Base-by-base conservation (phyloP, 176 grass and related monocot genomes). In the Olyra latifolia region DNA sequence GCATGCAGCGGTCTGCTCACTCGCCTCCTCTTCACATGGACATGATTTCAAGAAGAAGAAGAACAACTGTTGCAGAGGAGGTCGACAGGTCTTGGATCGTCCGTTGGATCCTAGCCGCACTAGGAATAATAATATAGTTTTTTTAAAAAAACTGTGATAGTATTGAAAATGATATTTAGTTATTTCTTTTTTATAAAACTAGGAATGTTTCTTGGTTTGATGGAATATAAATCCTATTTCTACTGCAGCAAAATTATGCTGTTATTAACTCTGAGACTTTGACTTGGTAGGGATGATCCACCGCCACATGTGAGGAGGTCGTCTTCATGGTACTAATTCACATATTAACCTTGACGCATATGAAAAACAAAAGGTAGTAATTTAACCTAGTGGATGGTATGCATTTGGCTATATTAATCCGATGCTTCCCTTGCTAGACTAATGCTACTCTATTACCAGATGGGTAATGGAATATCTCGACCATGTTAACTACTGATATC, bases 71-170 rank as follows among this genome's bases (percentile, higher is more conserved):
- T 80, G 48, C 10, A 38, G 0, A 20, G 13, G 76, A 66, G 45
- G n/a, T 28, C 4, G 52, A 87, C 53, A 4, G 60, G 69, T 16
- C 77, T 28, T 50, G 48, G 50, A 81, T 57, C 59, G 49, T 20
- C 17, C 49, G 13, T 12, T 48, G 11, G 45, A 47, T 47, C 12
- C 8, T 35, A 35, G 32, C 32, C 32, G 5, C 32, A 3, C 32
- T 35, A 35, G 5, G 5, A 35, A 2, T 35, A 35, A 35, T 35
- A 35, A 35, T 35, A 35, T 35, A 35, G 5, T 35, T 3, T 4
- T 3, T 35, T 35, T 35, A 35, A 2, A 35, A 35, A 35, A 35
- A 35, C 32, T 35, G 32, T 4, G 32, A 35, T 35, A 35, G 32
- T 35, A 35, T 35, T 3, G 10, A 46, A 45, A 46, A 46, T 3